Base-by-base conservation (phyloP, 2,329 filamentous ascomycete genomes). In the Fusarium sp. region DNA sequence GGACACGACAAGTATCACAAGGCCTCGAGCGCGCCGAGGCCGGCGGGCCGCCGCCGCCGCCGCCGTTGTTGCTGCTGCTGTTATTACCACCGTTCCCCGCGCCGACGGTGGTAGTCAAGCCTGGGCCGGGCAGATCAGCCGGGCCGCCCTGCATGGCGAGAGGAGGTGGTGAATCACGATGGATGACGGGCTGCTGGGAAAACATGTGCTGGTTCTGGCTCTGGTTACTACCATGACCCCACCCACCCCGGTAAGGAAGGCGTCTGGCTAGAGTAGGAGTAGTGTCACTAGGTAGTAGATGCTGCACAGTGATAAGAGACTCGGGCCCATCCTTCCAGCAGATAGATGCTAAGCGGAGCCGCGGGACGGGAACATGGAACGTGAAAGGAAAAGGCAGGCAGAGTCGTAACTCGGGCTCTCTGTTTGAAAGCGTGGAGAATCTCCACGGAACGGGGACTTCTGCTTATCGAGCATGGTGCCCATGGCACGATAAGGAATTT, bases 1-100 rank as follows among this genome's bases (percentile, higher is more conserved):
- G 85, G 74, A 86, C 83, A 64, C 89, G 84, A 76, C 89, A 91
- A 59, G 87, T 88, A 80, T 91, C 89, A 77, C 86, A 88, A n/a
- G 86, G 85, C 7, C 85, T 82, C 10, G 73, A 60, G 36, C 74
- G 74, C 16, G 65, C 14, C 8, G 64, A 56, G 31, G 59, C 42
- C 11, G 64, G 16, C 50, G 62, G 51, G 53, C 34, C 57, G 38
- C 58, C 56, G 11, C 34, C 57, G 38, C 58, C 56, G 11, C 58
- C 51, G 27, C 10, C 4, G 27, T 51, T 38, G 55, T 38, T 49
- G 25, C 61, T 29, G 49, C 58, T 38, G 57, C 23, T 36, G 42
- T 44, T 27, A 27, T 55, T 25, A 14, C 42, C 42, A 18, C 29
- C 18, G 18, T n/a, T 46, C 20, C 20, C 23, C 8, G 57, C 56